Conservation (phyloP, 1,284 basidiomycete species). For the Cutaneotrichosporon sp. region DNA sequence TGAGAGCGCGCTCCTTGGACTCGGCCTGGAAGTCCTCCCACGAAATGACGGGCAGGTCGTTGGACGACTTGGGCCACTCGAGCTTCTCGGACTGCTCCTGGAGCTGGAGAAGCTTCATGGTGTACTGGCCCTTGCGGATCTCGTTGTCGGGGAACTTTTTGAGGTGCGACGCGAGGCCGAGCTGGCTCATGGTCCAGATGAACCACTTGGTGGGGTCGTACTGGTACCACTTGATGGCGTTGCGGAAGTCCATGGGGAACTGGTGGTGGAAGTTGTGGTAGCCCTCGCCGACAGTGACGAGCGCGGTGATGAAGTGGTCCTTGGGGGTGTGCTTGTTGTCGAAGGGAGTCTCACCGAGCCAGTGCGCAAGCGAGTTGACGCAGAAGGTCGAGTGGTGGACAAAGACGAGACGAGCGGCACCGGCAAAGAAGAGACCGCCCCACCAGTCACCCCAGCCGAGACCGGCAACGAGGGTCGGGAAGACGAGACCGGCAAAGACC, state of each 20-base stretch:
- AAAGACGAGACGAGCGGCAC: conserved; percentile 70
- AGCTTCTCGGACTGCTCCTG: conserved; percentile 65
- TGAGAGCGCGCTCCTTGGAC: conserved; percentile 65
- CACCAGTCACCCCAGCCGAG: conserved; percentile 75
- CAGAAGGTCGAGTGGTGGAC: conserved; percentile 95
- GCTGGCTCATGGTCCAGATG: conserved; percentile 60
- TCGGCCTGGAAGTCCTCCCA: conserved; percentile 78
- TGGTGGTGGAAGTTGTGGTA: conserved; percentile 96
- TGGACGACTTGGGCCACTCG: conserved; percentile 60
- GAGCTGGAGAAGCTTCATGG: conserved; percentile 84
- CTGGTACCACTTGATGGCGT: conserved; percentile 88
- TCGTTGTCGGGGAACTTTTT: conserved; percentile 94
- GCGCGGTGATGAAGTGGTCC: conserved; percentile 79
- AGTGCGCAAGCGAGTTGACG: conserved; percentile 91
- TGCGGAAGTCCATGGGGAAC: conserved; percentile 91
- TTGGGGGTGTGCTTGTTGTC: conserved; percentile 93
- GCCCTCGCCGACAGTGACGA: conserved; percentile 84
- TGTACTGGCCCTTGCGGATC: conserved; percentile 82
- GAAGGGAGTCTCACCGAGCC: conserved; percentile 85
- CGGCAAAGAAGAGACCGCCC: conserved; percentile 84
- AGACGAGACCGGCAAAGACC: conserved; percentile 63
- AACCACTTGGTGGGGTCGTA: conserved; percentile 78
- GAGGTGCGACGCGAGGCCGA: conserved; percentile 78
- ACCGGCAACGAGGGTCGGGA: conserved; percentile 73
- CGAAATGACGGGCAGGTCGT: conserved; percentile 70